Conservation (phyloP, 352 stramenopile genomes). For the Phytophthora brassicae region DNA sequence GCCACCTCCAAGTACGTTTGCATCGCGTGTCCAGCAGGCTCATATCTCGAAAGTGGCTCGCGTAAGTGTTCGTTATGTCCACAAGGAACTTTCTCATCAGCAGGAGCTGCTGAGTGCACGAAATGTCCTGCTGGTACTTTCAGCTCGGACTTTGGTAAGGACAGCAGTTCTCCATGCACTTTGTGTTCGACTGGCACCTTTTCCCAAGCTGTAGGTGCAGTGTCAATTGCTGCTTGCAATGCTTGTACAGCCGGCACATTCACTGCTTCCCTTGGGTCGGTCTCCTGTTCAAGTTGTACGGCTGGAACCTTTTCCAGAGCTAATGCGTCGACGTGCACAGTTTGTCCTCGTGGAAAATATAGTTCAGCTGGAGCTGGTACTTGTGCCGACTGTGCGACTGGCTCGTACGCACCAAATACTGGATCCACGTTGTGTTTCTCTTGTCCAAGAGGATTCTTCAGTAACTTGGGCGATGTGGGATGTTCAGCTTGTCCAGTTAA, state of each 20-base stretch:
- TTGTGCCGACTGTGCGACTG: conserved; percentile 46
- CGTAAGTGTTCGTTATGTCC: conserved; percentile 51
- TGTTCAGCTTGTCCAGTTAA: conserved; percentile 56
- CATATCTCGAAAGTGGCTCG: conserved; percentile 57
- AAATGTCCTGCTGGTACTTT: conserved; percentile 53
- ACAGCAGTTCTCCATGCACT: conserved; percentile 34
- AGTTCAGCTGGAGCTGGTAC: conserved; percentile 32
- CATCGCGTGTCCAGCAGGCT: conserved; percentile 56
- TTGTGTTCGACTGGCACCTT: conserved; percentile 52
- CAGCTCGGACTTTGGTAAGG: conserved; percentile 46
- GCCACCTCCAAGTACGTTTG: conserved; percentile 59
- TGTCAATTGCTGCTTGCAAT: conserved; percentile 30
- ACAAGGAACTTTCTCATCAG: conserved; percentile 46
- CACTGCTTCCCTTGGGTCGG: conserved; percentile 10
- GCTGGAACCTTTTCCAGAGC: conserved; percentile 44
- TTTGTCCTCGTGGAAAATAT: conserved; percentile 47
- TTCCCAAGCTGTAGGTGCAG: conserved; percentile 41
- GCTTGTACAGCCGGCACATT: conserved; percentile 34
- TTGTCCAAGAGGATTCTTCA: conserved; percentile 67
- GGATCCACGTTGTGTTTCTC: conserved; percentile 45
- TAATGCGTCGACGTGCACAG: conserved; percentile 43
- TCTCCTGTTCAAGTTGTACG: conserved; percentile 26
- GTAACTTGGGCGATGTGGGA: conserved; percentile 26
- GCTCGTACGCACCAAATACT: conserved; percentile 46
- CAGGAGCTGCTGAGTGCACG: conserved; percentile 45